Evolutionary conservation across 352 stramenopile species (phyloP).

Genomic region (Globisporangium yorkense): DNA sequence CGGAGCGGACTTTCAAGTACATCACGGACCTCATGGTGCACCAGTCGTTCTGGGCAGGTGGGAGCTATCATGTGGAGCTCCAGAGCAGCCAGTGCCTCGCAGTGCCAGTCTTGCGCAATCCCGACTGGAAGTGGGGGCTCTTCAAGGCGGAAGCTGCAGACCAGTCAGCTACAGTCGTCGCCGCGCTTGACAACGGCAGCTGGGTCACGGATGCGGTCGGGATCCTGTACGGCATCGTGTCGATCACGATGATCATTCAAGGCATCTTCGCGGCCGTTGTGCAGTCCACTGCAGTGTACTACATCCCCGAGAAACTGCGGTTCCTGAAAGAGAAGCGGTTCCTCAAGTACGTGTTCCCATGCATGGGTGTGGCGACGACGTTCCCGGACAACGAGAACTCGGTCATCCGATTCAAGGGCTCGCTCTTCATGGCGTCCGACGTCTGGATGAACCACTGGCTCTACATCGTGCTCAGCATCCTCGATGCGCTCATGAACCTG

Average conservation of each 20-base stretch:
- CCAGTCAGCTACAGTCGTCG: conserved; percentile 31
- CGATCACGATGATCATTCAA: conserved; percentile 40
- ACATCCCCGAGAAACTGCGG: conserved; percentile 21
- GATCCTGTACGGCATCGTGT: conserved; percentile 36
- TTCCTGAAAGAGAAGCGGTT: conserved; percentile 22
- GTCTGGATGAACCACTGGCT: no score
- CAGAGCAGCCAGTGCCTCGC: conserved; percentile 48
- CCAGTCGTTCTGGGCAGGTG: conserved; percentile 49
- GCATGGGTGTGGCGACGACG: conserved; percentile 31
- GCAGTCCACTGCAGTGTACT: conserved; percentile 29
- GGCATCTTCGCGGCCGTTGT: conserved; percentile 42
- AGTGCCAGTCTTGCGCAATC: conserved; percentile 28
- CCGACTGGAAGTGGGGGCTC: conserved; percentile 36
- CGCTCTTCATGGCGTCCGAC: not conserved
- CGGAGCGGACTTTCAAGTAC: conserved; percentile 32
- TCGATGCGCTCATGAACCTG: conserved; percentile 36
- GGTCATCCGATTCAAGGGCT: not conserved
- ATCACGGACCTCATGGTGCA: conserved; percentile 59
- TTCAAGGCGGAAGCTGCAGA: conserved; percentile 38
- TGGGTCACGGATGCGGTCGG: conserved; percentile 39
- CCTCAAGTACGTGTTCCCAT: conserved; percentile 34
- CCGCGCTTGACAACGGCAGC: conserved; percentile 32
- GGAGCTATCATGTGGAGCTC: conserved; percentile 43
- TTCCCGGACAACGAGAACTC: conserved; percentile 24
- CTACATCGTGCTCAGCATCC: conserved; percentile 33